Base-by-base conservation (phyloP, 2,329 filamentous ascomycete genomes). In the Coniochaeta sp. region DNA sequence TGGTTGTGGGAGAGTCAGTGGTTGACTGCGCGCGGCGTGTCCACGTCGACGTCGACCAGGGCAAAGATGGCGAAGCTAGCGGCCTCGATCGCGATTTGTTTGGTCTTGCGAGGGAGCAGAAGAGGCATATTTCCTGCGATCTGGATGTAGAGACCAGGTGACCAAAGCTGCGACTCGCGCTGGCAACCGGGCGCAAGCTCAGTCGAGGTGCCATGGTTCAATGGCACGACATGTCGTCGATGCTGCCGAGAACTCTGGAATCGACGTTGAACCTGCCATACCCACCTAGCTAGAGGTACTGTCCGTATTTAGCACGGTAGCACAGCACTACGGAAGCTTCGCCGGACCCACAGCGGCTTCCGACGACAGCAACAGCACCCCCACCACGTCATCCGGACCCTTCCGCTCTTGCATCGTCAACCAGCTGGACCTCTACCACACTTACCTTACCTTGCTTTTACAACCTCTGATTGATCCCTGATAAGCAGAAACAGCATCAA, bases 121-220 rank as follows among this genome's bases (percentile, higher is more conserved):
- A 69, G 32, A 73, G 63, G 59, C 72, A 73, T 55, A 70, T 63
- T 14, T 40, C 32, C 22, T 65, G 63, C 1, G 67, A 52, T 4
- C 59, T 36, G 5, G 57, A 60, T 9, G 36, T 56, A 4, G 57
- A 16, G 1, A 47, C 54, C n/a, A 58, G 30, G 19, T 55, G 32
- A 30, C 52, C 60, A 17, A 64, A 55, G 8, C 57, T 44, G 50
- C 60, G 60, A 36, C 62, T 60, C 59, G 65, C 65, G 56, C 62
- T 60, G 57, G 67, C 61, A 28, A 63, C 65, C 60, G 64, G 62
- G 59, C 66, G 62, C 61, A 71, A 60, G 59, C 66, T 66, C 59
- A 72, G 62, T 64, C 68, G 67, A 63, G 68, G 67, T 61, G 70
- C 64, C 72, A 73, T 74, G 61, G 62, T 58, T 60, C 38, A 59